Percentiles rank a stretch among this genome's conserved stretches.
Evolutionary conservation across 306 rosid species (phyloP).

Genomic region (Cucurbita ficifolia): DNA sequence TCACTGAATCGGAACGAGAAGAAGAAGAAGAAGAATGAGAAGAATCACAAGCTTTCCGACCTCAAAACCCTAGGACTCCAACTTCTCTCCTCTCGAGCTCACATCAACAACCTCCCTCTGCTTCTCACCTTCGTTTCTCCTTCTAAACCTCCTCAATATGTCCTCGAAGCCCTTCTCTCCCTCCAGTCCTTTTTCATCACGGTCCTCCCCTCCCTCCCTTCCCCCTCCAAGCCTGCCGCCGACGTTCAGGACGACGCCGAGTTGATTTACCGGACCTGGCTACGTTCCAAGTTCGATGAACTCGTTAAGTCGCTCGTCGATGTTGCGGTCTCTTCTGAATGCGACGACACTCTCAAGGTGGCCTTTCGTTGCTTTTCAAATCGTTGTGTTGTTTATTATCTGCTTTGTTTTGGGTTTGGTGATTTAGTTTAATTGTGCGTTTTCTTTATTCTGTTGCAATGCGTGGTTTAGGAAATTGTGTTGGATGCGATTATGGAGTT

Average conservation of each 20-base stretch:
- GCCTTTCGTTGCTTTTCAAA: background rate
- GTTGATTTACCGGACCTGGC: constrained; percentile 60
- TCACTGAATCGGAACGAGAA: background rate
- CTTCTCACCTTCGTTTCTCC: constrained; percentile 57
- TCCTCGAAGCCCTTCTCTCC: constrained; percentile 68
- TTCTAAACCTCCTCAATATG: constrained; percentile 48
- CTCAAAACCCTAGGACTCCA: constrained; percentile 61
- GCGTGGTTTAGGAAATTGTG: constrained; percentile 41
- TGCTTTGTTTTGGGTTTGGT: background rate
- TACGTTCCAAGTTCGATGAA: constrained; percentile 72
- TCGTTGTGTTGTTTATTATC: background rate
- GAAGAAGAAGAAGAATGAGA: constrained; percentile 19
- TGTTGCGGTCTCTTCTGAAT: constrained; percentile 29
- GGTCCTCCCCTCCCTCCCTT: constrained; percentile 42
- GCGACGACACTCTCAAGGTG: constrained; percentile 48
- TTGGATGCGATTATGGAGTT: constrained; percentile 79
- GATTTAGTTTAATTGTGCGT: background rate
- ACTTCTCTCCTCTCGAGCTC: constrained; percentile 55
- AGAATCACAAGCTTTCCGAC: constrained; percentile 25
- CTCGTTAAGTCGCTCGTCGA: constrained; percentile 43
- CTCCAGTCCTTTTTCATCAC: constrained; percentile 74
- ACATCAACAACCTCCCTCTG: constrained; percentile 76
- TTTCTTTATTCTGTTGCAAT: background rate
- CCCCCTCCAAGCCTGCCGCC: constrained; percentile 12
- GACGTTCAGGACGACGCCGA: constrained; percentile 31